These are phyloP conservation scores for Monosporascus sp. DNA, from an alignment of 2,329 filamentous ascomycete species.

Conservation along the genomic window DNA sequence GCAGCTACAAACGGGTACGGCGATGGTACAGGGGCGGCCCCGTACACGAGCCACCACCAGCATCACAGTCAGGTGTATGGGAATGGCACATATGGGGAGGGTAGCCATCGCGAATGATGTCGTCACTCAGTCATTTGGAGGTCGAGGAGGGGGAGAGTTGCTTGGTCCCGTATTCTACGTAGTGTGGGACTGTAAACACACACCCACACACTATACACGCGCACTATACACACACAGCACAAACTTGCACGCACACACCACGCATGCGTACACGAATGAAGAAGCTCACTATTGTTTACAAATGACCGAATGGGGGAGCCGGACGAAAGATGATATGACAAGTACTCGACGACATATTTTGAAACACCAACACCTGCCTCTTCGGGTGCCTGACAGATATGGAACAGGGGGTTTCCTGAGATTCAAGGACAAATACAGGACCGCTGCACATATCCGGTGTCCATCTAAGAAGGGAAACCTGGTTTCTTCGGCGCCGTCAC, in stretches of 20 bases:
- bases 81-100: constrained; percentile 35
- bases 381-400: no score
- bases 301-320: not conserved
- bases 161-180: not conserved
- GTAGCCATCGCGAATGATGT: constrained; percentile 35
- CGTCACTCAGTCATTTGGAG: not conserved
- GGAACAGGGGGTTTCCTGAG: no score
- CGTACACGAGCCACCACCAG: constrained; percentile 24
- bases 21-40: constrained; percentile 17
- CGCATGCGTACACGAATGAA: not conserved
- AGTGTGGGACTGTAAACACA: no score
- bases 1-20: constrained; percentile 21
- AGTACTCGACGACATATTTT: not conserved
- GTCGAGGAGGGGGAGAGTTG: not conserved
- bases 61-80: constrained; percentile 36
- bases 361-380: no score
- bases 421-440: not conserved
- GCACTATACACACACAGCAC: not conserved
- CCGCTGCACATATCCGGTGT: not conserved
- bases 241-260: not conserved
- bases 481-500: not conserved
- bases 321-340: not conserved
- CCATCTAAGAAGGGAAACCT: not conserved
- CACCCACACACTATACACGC: no score
- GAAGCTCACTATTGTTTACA: not conserved